A percentile compares a stretch with the other conserved stretches of the same genome.
Conservation (phyloP, 208 protist genomes). For the Crithidia sp. region DNA sequence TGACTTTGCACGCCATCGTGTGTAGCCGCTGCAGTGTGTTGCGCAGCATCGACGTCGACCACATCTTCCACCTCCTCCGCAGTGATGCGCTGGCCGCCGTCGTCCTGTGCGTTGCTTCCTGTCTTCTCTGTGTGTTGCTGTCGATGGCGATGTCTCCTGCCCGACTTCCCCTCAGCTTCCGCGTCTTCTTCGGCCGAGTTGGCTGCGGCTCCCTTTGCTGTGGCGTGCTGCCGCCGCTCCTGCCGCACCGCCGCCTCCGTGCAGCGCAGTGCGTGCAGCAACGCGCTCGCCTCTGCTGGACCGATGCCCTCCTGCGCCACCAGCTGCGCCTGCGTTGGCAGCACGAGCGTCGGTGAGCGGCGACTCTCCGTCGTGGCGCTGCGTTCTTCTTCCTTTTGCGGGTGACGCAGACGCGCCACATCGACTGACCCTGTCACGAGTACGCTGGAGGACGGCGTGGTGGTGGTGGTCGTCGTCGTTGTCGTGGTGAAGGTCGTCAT, state of each 20-base stretch:
- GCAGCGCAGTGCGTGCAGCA: slow-evolving; percentile 31
- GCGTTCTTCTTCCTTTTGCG: not conserved
- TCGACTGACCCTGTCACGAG: not conserved
- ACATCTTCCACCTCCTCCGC: not conserved
- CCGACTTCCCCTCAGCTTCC: not conserved
- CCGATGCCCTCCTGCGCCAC: not conserved
- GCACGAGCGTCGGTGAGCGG: slow-evolving; percentile 23
- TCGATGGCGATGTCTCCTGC: too few species aligned
- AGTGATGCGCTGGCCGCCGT: too few species aligned
- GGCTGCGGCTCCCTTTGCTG: not conserved
- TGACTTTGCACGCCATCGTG: too few species aligned
- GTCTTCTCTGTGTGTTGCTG: too few species aligned
- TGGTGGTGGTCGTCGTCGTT: slow-evolving; percentile 7
- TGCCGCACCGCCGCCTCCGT: slow-evolving; percentile 8
- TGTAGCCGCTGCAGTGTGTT: too few species aligned
- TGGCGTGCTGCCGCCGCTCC: not conserved
- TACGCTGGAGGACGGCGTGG: slow-evolving; percentile 6
- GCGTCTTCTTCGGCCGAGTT: not conserved
- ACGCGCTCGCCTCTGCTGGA: slow-evolving; percentile 24
- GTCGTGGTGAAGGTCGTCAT: slow-evolving; percentile 19
- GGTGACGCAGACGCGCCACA: not conserved
- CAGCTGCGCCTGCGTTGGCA: slow-evolving; percentile 9
- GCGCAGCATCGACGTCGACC: not conserved
- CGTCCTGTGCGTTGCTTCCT: too few species aligned
- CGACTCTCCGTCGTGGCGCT: slow-evolving; percentile 12